phyloP scores from a whole-genome alignment of 2,329 filamentous ascomycete genomes.

The Aspergillus floridensis region DNA sequence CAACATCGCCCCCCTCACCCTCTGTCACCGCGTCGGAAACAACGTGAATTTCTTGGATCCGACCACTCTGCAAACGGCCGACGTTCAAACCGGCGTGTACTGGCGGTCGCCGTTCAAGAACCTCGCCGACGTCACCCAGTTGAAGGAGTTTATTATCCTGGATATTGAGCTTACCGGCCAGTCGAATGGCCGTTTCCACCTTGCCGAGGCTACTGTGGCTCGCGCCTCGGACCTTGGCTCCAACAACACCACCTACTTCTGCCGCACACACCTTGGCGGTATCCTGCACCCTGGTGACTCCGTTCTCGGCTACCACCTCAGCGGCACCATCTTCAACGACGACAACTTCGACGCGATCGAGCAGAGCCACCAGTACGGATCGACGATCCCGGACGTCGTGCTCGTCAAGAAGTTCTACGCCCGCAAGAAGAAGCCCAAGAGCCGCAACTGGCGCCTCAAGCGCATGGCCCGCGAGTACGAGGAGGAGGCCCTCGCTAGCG shows the following conservation, averaged over 20 bases:
- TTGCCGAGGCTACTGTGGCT: constrained; percentile 85
- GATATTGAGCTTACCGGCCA: constrained; percentile 81
- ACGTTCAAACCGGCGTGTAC: constrained; percentile 77
- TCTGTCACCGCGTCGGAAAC: constrained; percentile 88
- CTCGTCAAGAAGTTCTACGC: constrained; percentile 97
- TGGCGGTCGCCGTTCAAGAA: constrained; percentile 86
- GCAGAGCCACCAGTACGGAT: constrained; percentile 69
- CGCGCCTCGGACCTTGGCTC: constrained; percentile 79
- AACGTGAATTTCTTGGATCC: constrained; percentile 87
- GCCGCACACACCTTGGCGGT: constrained; percentile 82
- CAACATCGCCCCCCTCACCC: constrained; percentile 80
- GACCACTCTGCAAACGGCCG: constrained; percentile 83
- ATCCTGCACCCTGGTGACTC: constrained; percentile 87
- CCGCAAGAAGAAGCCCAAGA: constrained; percentile 76
- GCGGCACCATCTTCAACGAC: constrained; percentile 91
- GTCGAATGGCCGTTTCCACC: constrained; percentile 74
- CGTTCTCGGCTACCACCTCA: constrained; percentile 89
- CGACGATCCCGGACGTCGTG: constrained; percentile 83
- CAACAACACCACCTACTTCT: constrained; percentile 79
- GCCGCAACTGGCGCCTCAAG: constrained; percentile 89
- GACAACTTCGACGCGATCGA: constrained; percentile 80
- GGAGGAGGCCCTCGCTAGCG: neutral
- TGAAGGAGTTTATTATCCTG: constrained; percentile 91
- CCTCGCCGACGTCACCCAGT: constrained; percentile 76
- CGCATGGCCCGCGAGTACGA: constrained; percentile 70